Conservation (phyloP, 306 rosid genomes). For the Gleditsia sinensis region DNA sequence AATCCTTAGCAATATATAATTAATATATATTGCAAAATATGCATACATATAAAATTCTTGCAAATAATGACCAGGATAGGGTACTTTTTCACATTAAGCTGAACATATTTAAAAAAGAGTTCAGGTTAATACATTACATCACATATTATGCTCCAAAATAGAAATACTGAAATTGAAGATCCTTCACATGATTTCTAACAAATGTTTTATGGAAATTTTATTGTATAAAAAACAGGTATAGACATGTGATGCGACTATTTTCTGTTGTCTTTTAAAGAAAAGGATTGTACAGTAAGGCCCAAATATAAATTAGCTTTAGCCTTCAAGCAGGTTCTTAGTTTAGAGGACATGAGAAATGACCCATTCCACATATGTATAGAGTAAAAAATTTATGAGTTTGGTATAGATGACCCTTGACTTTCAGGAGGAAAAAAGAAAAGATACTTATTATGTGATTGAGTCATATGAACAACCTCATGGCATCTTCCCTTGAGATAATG, state of each 20-base stretch:
- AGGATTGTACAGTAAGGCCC: not conserved
- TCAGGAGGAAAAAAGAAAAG: not conserved
- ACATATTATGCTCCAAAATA: conserved; percentile 3
- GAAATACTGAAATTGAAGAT: conserved; percentile 20
- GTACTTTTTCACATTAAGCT: not conserved
- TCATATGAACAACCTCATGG: conserved; percentile 58
- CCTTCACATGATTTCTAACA: not conserved
- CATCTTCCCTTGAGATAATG: conserved; percentile 79
- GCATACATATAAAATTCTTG: conserved; percentile 1
- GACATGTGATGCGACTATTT: not conserved
- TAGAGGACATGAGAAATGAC: not conserved
- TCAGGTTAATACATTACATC: not conserved
- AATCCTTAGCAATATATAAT: conserved; percentile 6
- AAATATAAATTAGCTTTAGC: conserved; percentile 20
- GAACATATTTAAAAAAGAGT: not conserved
- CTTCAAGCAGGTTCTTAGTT: not conserved
- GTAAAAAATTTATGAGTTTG: not conserved
- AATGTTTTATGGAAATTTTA: not conserved
- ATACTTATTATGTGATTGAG: not conserved
- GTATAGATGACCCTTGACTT: not conserved
- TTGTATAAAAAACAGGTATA: not conserved
- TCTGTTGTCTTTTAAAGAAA: not conserved
- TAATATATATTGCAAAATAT: conserved; percentile 14
- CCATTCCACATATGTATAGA: conserved; percentile 12
- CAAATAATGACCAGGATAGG: conserved; percentile 12